phyloP scores from a whole-genome alignment of 2,329 filamentous ascomycete species.

The Tolypocladium album region DNA sequence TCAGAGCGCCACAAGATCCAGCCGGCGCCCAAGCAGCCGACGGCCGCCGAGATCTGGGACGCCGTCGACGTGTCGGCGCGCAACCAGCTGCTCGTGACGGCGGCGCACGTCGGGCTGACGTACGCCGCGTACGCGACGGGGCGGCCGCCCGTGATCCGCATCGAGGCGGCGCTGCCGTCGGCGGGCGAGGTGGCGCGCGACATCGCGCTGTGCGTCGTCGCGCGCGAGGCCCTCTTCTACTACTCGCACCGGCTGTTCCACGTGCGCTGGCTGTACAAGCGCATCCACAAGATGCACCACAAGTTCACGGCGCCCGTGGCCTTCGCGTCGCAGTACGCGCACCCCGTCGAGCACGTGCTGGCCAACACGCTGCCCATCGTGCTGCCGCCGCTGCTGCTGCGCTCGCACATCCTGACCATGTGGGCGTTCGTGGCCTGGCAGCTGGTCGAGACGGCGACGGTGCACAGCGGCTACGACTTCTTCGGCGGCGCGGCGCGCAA shows the following conservation, averaged over 20 bases:
- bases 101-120: slow-evolving; percentile 16
- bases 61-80: slow-evolving; percentile 32
- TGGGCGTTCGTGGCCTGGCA: slow-evolving; percentile 37
- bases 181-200: slow-evolving; percentile 25
- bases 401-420: slow-evolving; percentile 39
- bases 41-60: slow-evolving; percentile 27
- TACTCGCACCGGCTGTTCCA: slow-evolving; percentile 44
- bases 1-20: slow-evolving; percentile 43
- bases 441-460: slow-evolving; percentile 39
- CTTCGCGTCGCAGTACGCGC: slow-evolving; percentile 44
- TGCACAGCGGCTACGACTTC: slow-evolving; percentile 49
- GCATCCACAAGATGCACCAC: slow-evolving; percentile 46
- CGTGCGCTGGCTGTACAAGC: slow-evolving; percentile 32
- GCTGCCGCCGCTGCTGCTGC: slow-evolving; percentile 34
- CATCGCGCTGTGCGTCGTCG: slow-evolving; percentile 26
- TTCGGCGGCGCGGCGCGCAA: slow-evolving; percentile 32
- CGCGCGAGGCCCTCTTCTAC: slow-evolving; percentile 44
- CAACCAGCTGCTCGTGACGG: slow-evolving; percentile 33
- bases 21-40: slow-evolving; percentile 37
- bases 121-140: slow-evolving; percentile 5
- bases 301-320: slow-evolving; percentile 44
- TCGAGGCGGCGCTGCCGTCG: slow-evolving; percentile 26
- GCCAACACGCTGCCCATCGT: slow-evolving; percentile 42
- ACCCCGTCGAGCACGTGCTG: slow-evolving; percentile 44
- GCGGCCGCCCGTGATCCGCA: slow-evolving; percentile 22